A percentile compares a stretch with the other conserved stretches of the same genome.
These are phyloP conservation scores for Aureobasidium mangrovei DNA, from an alignment of 2,329 filamentous ascomycete species.

Conservation along the genomic window DNA sequence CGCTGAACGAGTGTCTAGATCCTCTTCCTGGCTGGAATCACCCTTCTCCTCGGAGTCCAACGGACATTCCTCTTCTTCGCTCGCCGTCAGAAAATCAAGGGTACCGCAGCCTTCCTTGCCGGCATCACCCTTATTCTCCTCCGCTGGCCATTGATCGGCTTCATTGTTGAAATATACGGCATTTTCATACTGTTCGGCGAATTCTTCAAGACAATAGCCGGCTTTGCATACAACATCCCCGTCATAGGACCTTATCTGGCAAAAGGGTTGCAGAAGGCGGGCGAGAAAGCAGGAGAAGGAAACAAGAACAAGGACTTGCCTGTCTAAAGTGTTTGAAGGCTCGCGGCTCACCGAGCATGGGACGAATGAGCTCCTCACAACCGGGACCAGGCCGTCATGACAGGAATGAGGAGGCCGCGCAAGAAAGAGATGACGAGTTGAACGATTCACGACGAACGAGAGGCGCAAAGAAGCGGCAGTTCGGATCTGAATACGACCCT, in stretches of 20 bases:
- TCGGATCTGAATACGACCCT: neutral
- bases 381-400: neutral
- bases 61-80: slow-evolving; percentile 95
- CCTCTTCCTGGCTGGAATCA: slow-evolving; percentile 93
- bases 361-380: neutral
- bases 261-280: slow-evolving; percentile 59
- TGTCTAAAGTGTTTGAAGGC: slow-evolving; percentile 44
- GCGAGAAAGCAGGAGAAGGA: slow-evolving; percentile 58
- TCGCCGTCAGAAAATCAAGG: slow-evolving; percentile 82
- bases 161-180: slow-evolving; percentile 83
- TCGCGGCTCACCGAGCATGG: neutral
- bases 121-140: slow-evolving; percentile 81
- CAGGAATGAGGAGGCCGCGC: neutral
- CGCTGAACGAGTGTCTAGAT: slow-evolving; percentile 51
- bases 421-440: slow-evolving; percentile 1
- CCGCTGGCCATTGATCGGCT: slow-evolving; percentile 85
- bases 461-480: neutral
- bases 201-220: slow-evolving; percentile 84
- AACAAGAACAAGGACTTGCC: slow-evolving; percentile 69
- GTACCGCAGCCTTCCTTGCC: slow-evolving; percentile 76
- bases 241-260: slow-evolving; percentile 82
- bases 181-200: slow-evolving; percentile 92
- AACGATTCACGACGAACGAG: slow-evolving; percentile 7
- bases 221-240: slow-evolving; percentile 77
- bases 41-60: slow-evolving; percentile 84